These are phyloP conservation scores for Phytophthora cryptogea DNA, from an alignment of 352 stramenopile genomes.

Conservation along the genomic window DNA sequence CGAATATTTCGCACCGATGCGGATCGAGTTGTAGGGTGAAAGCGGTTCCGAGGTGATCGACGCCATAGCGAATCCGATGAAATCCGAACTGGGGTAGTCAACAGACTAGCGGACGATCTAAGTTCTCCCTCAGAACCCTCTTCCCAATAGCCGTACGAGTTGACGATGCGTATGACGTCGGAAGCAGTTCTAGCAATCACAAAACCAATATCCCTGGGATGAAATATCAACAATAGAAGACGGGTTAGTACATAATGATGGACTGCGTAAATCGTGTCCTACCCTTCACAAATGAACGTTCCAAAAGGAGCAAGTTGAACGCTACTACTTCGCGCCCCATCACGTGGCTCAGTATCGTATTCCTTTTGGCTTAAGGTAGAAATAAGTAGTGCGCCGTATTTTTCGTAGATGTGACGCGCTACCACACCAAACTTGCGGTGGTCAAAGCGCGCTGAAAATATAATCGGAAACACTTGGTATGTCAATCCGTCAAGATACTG, in stretches of 20 bases:
- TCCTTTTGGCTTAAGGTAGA: conserved; percentile 25
- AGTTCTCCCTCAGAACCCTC: conserved; percentile 14
- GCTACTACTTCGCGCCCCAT: not conserved
- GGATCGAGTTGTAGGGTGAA: conserved; percentile 24
- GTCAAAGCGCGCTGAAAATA: conserved; percentile 64
- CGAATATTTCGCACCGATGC: conserved; percentile 33
- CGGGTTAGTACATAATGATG: not conserved
- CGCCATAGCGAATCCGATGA: conserved; percentile 48
- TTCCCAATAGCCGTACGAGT: conserved; percentile 56
- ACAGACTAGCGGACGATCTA: conserved; percentile 17
- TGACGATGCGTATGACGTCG: conserved; percentile 61
- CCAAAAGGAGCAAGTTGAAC: conserved; percentile 52
- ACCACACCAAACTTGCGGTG: conserved; percentile 57
- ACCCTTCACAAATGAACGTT: conserved; percentile 59
- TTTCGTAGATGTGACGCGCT: conserved; percentile 58
- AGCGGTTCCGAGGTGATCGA: conserved; percentile 35
- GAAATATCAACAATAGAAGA: not conserved
- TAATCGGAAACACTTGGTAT: conserved; percentile 66
- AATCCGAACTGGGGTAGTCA: conserved; percentile 36
- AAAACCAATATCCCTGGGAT: conserved; percentile 66
- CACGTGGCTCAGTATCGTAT: not conserved
- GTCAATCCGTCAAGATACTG: conserved; percentile 79
- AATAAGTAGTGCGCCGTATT: conserved; percentile 51
- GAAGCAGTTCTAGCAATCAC: conserved; percentile 57
- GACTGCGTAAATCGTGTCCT: not conserved